Percentiles rank a stretch among this genome's conserved stretches.
Conservation (phyloP, 2,329 filamentous ascomycete species). For the Orbilia blumenaviensis region DNA sequence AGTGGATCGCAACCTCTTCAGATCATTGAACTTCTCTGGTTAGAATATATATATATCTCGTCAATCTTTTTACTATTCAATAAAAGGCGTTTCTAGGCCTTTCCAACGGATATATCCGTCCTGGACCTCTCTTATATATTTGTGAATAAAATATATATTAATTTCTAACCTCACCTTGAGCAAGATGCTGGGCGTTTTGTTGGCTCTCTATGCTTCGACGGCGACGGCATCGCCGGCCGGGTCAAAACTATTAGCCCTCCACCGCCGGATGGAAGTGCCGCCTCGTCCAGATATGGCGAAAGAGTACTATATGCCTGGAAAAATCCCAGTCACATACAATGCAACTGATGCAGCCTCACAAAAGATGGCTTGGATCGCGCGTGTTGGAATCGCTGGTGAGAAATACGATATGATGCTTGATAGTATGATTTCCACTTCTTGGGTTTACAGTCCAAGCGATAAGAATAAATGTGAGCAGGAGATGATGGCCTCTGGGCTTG, state of each 20-base stretch:
- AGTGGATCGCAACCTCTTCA: constrained; percentile 1
- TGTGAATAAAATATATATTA: background rate
- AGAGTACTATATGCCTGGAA: constrained; percentile 2
- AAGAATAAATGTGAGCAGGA: constrained; percentile 24
- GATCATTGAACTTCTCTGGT: constrained; percentile 19
- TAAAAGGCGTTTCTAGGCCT: too few species aligned
- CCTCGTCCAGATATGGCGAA: background rate
- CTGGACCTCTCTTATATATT: too few species aligned
- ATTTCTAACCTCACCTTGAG: background rate
- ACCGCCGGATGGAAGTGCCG: background rate
- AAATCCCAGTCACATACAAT: constrained; percentile 14
- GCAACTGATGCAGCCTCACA: background rate
- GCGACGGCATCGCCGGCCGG: background rate
- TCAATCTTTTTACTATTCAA: too few species aligned
- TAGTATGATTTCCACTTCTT: constrained; percentile 37
- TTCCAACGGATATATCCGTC: too few species aligned
- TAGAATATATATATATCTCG: background rate
- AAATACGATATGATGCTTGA: constrained; percentile 31
- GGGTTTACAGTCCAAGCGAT: constrained; percentile 38
- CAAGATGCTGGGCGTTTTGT: background rate
- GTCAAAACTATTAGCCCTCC: background rate
- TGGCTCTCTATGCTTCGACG: background rate
- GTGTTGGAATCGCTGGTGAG: constrained; percentile 11
- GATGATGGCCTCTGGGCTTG: background rate
- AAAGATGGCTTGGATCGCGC: constrained; percentile 27